phyloP scores from a whole-genome alignment of 2,329 filamentous ascomycete genomes.

The Ceratocystis diversiconidia region DNA sequence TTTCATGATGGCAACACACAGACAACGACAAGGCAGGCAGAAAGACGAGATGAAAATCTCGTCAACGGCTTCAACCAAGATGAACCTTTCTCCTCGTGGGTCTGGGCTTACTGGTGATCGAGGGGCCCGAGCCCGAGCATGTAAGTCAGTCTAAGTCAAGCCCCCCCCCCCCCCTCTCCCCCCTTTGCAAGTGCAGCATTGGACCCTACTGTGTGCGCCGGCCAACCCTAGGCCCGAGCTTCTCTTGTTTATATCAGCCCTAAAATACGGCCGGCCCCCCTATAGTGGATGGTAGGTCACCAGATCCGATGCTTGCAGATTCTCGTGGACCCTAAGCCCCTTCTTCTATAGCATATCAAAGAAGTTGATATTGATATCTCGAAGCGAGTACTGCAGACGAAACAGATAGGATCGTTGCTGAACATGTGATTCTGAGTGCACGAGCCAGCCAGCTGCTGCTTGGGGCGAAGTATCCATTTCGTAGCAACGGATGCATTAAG shows the following conservation, averaged over 20 bases:
- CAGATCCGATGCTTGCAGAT: background rate
- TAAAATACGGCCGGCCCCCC: background rate
- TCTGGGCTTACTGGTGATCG: background rate
- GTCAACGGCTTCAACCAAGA: background rate
- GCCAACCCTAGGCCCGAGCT: background rate
- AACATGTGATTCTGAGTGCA: no score
- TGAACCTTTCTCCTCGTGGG: background rate
- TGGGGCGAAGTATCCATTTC: no score
- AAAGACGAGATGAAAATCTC: constrained; percentile 6
- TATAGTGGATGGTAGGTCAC: background rate
- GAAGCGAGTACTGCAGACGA: no score
- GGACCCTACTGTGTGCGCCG: background rate
- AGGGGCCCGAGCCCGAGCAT: background rate
- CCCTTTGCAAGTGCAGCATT: background rate
- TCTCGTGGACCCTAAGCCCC: background rate
- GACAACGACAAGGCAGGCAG: background rate
- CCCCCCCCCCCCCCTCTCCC: no score
- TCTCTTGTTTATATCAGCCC: background rate
- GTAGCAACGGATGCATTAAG: no score
- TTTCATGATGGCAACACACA: background rate
- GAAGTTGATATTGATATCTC: no score
- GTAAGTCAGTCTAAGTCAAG: background rate
- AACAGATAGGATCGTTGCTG: no score
- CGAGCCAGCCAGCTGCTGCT: no score
- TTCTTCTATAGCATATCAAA: no score